A percentile compares a stretch with the other conserved stretches of the same genome.
phyloP scores from a whole-genome alignment of 2,329 filamentous ascomycete genomes.

The Pseudocercospora eumusae region DNA sequence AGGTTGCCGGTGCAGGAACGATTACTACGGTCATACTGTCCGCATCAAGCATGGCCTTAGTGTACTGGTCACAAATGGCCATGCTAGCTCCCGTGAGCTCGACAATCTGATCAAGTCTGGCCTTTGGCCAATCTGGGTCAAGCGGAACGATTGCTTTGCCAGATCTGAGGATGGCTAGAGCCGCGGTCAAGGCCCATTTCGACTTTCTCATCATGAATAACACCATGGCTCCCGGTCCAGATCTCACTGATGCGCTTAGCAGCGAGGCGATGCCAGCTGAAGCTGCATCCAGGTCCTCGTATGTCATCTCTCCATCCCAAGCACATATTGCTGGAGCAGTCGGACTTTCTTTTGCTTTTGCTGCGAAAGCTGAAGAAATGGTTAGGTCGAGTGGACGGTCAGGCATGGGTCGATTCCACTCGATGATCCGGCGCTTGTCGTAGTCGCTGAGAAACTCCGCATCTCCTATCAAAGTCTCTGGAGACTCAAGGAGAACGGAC shows the following conservation, averaged over 20 bases:
- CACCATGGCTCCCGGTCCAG: not conserved
- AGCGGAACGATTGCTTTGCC: slow-evolving; percentile 36
- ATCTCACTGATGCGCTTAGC: not conserved
- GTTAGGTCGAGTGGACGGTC: not conserved
- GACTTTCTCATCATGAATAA: slow-evolving; percentile 34
- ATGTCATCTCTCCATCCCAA: slow-evolving; percentile 18
- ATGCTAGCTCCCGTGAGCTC: not conserved
- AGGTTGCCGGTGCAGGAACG: not conserved
- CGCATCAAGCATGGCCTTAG: not conserved
- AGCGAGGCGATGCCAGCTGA: not conserved
- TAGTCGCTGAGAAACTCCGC: not conserved
- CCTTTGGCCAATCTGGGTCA: slow-evolving; percentile 16
- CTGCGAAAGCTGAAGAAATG: not conserved
- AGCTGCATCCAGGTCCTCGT: slow-evolving; percentile 12
- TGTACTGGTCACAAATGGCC: not conserved
- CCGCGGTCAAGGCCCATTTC: slow-evolving; percentile 39
- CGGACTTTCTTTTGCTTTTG: not conserved
- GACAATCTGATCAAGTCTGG: not conserved
- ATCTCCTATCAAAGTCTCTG: not conserved
- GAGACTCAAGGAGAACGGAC: not conserved
- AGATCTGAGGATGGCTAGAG: slow-evolving; percentile 43
- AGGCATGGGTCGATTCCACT: not conserved
- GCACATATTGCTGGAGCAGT: slow-evolving; percentile 9
- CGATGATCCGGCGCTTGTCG: not conserved
- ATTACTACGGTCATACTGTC: not conserved